phyloP scores from a whole-genome alignment of 768 basidiomycete species.

The Mycena albidolilacea region DNA sequence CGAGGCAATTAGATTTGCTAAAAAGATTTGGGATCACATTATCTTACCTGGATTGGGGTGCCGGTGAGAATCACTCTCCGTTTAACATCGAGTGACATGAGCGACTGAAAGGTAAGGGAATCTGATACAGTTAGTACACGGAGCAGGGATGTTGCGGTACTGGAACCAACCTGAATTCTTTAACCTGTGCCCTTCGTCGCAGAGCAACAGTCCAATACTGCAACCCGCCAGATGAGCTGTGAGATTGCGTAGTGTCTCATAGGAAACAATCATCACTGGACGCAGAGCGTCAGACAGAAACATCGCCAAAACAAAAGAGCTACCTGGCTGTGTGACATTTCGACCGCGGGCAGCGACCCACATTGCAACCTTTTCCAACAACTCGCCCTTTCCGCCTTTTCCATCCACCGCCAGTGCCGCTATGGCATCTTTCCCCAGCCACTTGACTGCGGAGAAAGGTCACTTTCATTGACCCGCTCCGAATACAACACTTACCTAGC shows the following conservation, averaged over 20 bases:
- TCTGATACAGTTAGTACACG: slow-evolving; percentile 60
- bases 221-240: slow-evolving; percentile 83
- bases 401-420: slow-evolving; percentile 93
- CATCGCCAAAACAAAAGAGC: slow-evolving; percentile 34
- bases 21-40: slow-evolving; percentile 18
- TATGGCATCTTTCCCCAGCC: slow-evolving; percentile 90
- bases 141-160: neutral
- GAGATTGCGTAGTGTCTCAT: slow-evolving; percentile 92
- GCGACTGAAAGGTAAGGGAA: slow-evolving; percentile 87
- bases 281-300: neutral
- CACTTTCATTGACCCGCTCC: neutral
- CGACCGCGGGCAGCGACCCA: slow-evolving; percentile 94
- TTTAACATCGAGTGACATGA: slow-evolving; percentile 87
- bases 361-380: slow-evolving; percentile 83
- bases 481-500: slow-evolving; percentile 71
- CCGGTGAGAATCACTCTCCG: slow-evolving; percentile 95
- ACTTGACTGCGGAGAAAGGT: slow-evolving; percentile 76
- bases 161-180: slow-evolving; percentile 88
- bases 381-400: slow-evolving; percentile 87
- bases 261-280: slow-evolving; percentile 97
- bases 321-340: slow-evolving; percentile 93
- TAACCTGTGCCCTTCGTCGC: slow-evolving; percentile 96
- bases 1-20: slow-evolving; percentile 14
- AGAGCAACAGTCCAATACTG: slow-evolving; percentile 91
- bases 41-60: slow-evolving; percentile 87